These are phyloP conservation scores for Carex cristatella DNA, from an alignment of 176 grass and related monocot genomes.

Conservation along the genomic window DNA sequence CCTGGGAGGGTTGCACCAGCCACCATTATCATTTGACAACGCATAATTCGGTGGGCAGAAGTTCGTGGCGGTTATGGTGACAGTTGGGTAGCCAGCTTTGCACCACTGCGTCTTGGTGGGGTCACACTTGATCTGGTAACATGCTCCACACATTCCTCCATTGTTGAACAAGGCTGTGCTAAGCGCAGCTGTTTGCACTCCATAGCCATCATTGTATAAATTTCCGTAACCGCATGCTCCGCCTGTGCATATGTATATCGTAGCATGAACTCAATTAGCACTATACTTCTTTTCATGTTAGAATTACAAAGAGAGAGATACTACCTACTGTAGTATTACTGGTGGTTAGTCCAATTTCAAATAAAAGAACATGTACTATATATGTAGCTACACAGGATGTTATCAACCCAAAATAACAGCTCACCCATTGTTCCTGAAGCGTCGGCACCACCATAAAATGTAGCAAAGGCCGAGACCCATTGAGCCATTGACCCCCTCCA, in stretches of 20 bases:
- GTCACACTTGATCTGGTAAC: constrained; percentile 31
- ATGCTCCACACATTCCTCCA: constrained; percentile 25
- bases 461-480: constrained; percentile 21
- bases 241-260: not conserved
- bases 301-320: not conserved
- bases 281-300: not conserved
- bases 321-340: no score
- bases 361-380: no score
- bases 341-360: no score
- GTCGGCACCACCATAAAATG: constrained; percentile 27
- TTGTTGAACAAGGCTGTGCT: constrained; percentile 29
- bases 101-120: not conserved
- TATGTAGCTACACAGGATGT: not conserved
- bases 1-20: constrained; percentile 63
- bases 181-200: constrained; percentile 9
- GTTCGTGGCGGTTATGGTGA: constrained; percentile 56
- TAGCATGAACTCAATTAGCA: not conserved
- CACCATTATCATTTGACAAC: constrained; percentile 32
- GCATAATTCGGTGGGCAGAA: constrained; percentile 65
- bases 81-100: constrained; percentile 20
- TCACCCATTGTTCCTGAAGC: constrained; percentile 29
- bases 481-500: not conserved
- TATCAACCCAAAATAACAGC: not conserved
- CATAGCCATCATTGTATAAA: constrained; percentile 25
- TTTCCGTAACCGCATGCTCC: constrained; percentile 37